phyloP scores from a whole-genome alignment of 768 basidiomycete genomes.

The Boletus patriciae region DNA sequence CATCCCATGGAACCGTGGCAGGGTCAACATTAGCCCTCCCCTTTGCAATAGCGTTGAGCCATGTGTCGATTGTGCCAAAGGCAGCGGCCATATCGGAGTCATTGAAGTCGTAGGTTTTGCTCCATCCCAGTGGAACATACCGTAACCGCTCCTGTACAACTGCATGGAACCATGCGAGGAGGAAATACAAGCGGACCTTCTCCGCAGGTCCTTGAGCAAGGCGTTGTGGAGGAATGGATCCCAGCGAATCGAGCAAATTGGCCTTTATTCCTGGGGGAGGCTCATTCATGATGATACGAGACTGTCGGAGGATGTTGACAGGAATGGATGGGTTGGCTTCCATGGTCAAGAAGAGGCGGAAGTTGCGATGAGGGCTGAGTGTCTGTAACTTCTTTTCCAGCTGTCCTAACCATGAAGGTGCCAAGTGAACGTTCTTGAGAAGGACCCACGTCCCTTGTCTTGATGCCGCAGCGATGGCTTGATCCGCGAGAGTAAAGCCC shows the following conservation, averaged over 20 bases:
- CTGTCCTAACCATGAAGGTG: constrained; percentile 93
- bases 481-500: constrained; percentile 94
- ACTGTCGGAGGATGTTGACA: constrained; percentile 94
- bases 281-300: constrained; percentile 97
- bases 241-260: constrained; percentile 87
- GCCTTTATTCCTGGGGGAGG: constrained; percentile 97
- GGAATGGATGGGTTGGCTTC: constrained; percentile 94
- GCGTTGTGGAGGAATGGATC: constrained; percentile 66
- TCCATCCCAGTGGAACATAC: constrained; percentile 96
- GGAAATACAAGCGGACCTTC: constrained; percentile 90
- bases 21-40: constrained; percentile 93
- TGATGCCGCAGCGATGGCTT: constrained; percentile 90
- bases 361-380: constrained; percentile 82
- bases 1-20: constrained; percentile 90
- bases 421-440: constrained; percentile 95
- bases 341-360: constrained; percentile 98
- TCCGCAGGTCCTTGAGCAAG: constrained; percentile 87
- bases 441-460: constrained; percentile 96
- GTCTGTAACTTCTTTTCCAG: constrained; percentile 96
- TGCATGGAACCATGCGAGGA: constrained; percentile 99
- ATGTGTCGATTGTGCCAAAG: constrained; percentile 87
- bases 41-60: constrained; percentile 78
- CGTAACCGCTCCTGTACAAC: constrained; percentile 95
- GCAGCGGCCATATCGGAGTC: constrained; percentile 97
- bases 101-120: constrained; percentile 97